phyloP scores from a whole-genome alignment of 441 rosid species.

The Pelargonium myrrhifolium region DNA sequence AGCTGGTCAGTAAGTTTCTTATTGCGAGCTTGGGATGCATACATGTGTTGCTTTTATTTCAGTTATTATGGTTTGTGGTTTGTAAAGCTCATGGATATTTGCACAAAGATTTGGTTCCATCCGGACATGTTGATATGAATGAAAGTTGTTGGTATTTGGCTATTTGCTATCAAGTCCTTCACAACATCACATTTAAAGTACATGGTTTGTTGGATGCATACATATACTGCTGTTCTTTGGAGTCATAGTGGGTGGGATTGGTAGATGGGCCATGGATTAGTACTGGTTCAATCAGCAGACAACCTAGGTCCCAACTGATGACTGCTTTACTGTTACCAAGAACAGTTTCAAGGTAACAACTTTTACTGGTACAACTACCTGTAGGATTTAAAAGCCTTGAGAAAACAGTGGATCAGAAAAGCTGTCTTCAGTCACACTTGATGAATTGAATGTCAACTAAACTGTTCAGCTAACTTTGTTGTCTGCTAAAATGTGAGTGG shows the following conservation, averaged over 20 bases:
- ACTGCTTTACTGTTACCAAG: background rate
- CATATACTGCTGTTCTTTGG: background rate
- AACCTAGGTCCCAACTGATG: background rate
- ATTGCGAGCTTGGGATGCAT: background rate
- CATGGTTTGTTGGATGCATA: background rate
- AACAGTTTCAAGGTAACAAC: background rate
- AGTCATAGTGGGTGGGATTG: background rate
- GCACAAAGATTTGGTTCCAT: conserved; percentile 11
- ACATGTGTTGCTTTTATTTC: background rate
- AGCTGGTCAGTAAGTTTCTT: conserved; percentile 39
- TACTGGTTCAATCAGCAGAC: background rate
- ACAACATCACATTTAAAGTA: background rate
- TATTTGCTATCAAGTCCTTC: background rate
- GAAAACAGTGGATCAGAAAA: background rate
- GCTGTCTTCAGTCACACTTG: background rate
- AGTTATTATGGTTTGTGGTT: conserved; percentile 21
- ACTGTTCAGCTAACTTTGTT: background rate
- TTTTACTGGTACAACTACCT: background rate
- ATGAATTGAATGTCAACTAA: background rate
- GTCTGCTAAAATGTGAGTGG: background rate
- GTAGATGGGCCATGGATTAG: background rate
- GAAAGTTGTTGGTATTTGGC: conserved; percentile 3
- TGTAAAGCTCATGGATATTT: conserved; percentile 24
- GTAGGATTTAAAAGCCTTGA: no score
- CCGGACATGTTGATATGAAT: conserved; percentile 9